Evolutionary conservation across 352 stramenopile species (phyloP).

Genomic region (Pythium myriotylum): DNA sequence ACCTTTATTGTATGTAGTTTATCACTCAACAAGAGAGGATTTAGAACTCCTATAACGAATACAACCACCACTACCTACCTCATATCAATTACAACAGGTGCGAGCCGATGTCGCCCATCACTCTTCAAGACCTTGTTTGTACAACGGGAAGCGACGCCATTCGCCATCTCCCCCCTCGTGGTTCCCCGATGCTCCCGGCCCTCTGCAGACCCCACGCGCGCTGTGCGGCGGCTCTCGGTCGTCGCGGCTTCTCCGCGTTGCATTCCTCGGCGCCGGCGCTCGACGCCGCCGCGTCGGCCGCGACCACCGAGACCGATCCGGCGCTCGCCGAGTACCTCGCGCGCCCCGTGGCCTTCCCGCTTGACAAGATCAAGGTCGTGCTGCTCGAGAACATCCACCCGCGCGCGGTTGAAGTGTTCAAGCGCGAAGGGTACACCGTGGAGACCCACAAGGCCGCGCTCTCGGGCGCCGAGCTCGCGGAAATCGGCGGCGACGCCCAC

Average conservation of each 20-base stretch:
- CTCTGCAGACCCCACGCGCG: constrained; percentile 34
- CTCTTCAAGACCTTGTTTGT: too few species aligned
- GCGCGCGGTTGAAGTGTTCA: constrained; percentile 71
- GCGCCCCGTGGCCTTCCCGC: constrained; percentile 73
- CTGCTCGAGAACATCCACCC: constrained; percentile 87
- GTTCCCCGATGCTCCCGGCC: constrained; percentile 40
- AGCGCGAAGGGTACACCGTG: constrained; percentile 75
- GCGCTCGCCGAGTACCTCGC: constrained; percentile 45
- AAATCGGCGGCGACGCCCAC: constrained; percentile 72
- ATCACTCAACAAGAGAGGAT: background rate
- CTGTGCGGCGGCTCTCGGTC: constrained; percentile 17
- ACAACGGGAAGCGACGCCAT: too few species aligned
- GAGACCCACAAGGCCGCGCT: constrained; percentile 80
- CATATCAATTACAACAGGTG: too few species aligned
- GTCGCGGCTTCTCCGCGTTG: constrained; percentile 37
- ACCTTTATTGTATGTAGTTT: too few species aligned
- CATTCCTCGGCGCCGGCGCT: constrained; percentile 32
- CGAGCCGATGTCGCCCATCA: background rate
- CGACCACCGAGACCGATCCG: constrained; percentile 20
- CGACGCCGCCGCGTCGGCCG: constrained; percentile 1
- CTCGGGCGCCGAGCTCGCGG: constrained; percentile 71
- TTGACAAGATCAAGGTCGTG: constrained; percentile 85
- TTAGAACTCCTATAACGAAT: background rate
- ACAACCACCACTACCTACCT: too few species aligned
- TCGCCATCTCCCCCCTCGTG: background rate